These are phyloP conservation scores for Zelopaecilomyces penicillatus DNA, from an alignment of 2,329 filamentous ascomycete genomes.

Conservation along the genomic window DNA sequence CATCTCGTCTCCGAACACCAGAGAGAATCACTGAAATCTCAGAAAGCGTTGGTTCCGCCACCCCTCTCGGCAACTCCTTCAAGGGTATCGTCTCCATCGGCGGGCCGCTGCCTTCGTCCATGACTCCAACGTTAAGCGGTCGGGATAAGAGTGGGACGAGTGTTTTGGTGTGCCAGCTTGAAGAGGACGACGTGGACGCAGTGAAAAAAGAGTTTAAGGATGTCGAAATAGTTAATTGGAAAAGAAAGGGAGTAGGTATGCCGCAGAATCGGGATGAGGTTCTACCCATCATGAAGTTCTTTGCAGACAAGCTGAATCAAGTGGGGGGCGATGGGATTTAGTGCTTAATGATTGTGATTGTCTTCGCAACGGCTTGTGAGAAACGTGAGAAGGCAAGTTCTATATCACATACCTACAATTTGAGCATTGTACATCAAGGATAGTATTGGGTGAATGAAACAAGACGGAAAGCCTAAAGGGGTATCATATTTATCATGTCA, in stretches of 20 bases:
- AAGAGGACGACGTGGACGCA: conserved; percentile 53
- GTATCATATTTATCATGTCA: conserved; percentile 17
- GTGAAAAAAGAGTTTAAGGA: conserved; percentile 58
- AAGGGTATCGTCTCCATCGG: conserved; percentile 58
- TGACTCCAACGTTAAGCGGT: conserved; percentile 36
- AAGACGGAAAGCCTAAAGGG: conserved; percentile 5
- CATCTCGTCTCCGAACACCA: conserved; percentile 33
- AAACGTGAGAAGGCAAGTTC: too few species aligned
- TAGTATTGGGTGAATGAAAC: neutral
- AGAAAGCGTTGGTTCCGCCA: conserved; percentile 4
- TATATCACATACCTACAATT: neutral
- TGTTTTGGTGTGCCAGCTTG: conserved; percentile 52
- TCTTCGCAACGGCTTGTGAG: too few species aligned
- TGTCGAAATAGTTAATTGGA: conserved; percentile 62
- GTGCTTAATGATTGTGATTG: too few species aligned
- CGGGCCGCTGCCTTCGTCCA: conserved; percentile 46
- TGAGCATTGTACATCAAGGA: neutral
- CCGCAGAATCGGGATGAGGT: conserved; percentile 78
- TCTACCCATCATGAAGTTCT: conserved; percentile 80
- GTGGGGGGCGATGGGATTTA: conserved; percentile 12
- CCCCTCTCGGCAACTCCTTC: conserved; percentile 20
- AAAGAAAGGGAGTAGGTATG: conserved; percentile 68
- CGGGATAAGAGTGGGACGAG: conserved; percentile 53
- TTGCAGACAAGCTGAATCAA: conserved; percentile 52
- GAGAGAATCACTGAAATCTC: conserved; percentile 28